Conservation (phyloP, 768 basidiomycete genomes). For the Calocera viscosa region DNA sequence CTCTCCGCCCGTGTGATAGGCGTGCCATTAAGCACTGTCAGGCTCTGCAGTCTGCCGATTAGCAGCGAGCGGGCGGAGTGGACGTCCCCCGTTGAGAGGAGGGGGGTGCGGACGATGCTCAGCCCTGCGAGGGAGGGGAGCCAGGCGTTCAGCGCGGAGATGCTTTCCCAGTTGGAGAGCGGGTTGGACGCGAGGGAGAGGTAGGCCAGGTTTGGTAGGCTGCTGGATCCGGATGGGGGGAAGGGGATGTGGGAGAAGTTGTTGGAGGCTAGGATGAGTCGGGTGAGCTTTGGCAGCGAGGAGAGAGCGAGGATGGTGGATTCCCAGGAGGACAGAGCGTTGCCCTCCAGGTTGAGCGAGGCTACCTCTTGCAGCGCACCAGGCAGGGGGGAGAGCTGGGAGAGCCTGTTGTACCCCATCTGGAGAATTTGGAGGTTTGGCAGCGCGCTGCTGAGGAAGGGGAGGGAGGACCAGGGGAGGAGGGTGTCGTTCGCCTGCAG, state of each 20-base stretch:
- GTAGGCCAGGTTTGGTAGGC: conserved; percentile 35
- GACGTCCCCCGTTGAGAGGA: conserved; percentile 35
- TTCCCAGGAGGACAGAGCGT: no score
- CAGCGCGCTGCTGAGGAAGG: conserved; percentile 13
- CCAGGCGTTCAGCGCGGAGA: conserved; percentile 58
- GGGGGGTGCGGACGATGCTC: conserved; percentile 49
- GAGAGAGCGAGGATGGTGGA: no score
- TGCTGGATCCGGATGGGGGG: conserved; percentile 23
- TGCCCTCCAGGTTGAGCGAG: conserved; percentile 38
- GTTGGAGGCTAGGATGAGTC: conserved; percentile 8
- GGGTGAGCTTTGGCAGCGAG: conserved; percentile 31
- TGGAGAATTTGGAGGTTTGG: conserved; percentile 34
- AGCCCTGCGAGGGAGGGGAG: conserved; percentile 54
- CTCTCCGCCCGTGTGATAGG: conserved; percentile 53
- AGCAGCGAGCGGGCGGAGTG: conserved; percentile 42
- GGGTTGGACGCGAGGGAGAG: conserved; percentile 53
- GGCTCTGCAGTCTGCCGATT: conserved; percentile 55
- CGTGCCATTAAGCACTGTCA: conserved; percentile 51
- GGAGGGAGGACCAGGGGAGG: conserved; percentile 49
- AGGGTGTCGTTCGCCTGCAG: conserved; percentile 64
- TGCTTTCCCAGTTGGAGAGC: conserved; percentile 44
- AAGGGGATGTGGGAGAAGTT: not conserved
- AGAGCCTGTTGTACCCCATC: conserved; percentile 56
- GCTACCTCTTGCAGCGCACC: conserved; percentile 42
- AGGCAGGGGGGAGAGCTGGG: not conserved